Evolutionary conservation across 805 yeast species (phyloP).

Genomic region (Nakazawaea pomicola): DNA sequence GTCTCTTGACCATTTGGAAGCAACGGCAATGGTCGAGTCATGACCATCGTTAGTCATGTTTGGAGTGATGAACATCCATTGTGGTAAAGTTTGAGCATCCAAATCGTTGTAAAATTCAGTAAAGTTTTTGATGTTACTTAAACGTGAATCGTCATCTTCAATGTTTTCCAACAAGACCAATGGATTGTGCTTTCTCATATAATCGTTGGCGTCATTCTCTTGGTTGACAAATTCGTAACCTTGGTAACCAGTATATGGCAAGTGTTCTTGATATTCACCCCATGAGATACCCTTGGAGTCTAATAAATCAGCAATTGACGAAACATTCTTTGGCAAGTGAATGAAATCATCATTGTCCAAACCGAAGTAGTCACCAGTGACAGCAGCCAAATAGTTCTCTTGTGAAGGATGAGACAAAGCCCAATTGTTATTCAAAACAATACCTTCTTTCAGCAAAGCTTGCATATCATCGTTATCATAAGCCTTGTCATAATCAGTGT

Average conservation of each 20-base stretch:
- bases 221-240: conserved; percentile 43
- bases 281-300: conserved; percentile 42
- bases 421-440: conserved; percentile 45
- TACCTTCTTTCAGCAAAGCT: conserved; percentile 38
- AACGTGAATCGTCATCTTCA: conserved; percentile 29
- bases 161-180: conserved; percentile 37
- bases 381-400: conserved; percentile 48
- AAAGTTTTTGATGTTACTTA: conserved; percentile 42
- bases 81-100: conserved; percentile 37
- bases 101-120: conserved; percentile 38
- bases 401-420: conserved; percentile 49
- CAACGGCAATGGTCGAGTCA: conserved; percentile 39
- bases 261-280: conserved; percentile 50
- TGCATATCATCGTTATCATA: conserved; percentile 37
- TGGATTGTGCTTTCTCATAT: conserved; percentile 51
- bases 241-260: conserved; percentile 47
- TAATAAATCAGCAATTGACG: conserved; percentile 42
- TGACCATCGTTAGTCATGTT: conserved; percentile 52
- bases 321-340: conserved; percentile 39
- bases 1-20: conserved; percentile 40
- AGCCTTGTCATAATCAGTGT: conserved; percentile 48
- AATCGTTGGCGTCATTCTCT: conserved; percentile 37
- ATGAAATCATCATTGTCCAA: conserved; percentile 41
- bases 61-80: conserved; percentile 50
- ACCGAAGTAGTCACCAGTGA: conserved; percentile 47